Base-by-base conservation (phyloP, 441 rosid genomes). In the Geranium incanum region DNA sequence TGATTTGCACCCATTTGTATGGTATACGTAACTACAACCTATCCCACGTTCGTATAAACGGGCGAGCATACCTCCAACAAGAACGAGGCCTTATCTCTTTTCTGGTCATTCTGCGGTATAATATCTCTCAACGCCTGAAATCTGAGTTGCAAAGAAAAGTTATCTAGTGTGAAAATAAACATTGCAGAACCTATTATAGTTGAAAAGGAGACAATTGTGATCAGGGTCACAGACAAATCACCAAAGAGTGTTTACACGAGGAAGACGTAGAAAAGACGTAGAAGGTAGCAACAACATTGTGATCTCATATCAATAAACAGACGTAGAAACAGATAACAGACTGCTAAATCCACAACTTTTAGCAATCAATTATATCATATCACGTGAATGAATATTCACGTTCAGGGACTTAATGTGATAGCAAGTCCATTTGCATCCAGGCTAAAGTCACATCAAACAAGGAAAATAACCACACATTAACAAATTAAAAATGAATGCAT, bases 41-140 rank as follows among this genome's bases (percentile, higher is more conserved):
- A 21, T 16, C 1, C 16, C 21, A 16, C 11, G 23, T 7, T 16
- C 28, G 23, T 57, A 57, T 57, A 57, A 66, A 39, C 9, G 18
- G 23, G 38, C 64, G 1, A 18, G 16, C 73, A 28, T 74, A 85
- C 89, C 88, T 87, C 92, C 43, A 86, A 77, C 38, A 84, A 78
- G 72, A 87, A 79, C 2, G 89, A 85, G 36, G 89, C 88, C 77
- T 86, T 87, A 71, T 85, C 92, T 68, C 85, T 83, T 77, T 86
- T 87, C 52, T 84, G 87, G 78, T 87, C 92, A 78, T 80, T 84
- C 70, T 79, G 88, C 68, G 92, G 89, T 57, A 87, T 85, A 16
- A 85, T 75, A 72, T 84, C 80, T 81, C 88, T 87, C 75, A 87
- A 78, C 71, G 74, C 73, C 72, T 85, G 92, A 78, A 87, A 87